Conservation (phyloP, 768 basidiomycete species). For the Galerina sulciceps region DNA sequence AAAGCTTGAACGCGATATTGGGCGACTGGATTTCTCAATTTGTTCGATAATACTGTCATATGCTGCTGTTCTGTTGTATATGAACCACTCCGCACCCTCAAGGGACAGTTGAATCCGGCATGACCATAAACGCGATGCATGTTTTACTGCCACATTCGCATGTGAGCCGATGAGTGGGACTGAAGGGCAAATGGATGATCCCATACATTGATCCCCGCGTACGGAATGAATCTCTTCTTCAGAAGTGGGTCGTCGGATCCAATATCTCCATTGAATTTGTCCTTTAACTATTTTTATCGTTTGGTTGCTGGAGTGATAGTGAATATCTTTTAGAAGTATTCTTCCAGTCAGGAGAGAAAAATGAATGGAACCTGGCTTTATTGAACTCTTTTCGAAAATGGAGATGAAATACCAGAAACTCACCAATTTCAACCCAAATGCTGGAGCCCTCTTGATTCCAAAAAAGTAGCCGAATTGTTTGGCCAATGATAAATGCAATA, state of each 20-base stretch:
- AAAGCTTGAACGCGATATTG: conserved; percentile 40
- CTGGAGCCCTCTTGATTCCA: conserved; percentile 83
- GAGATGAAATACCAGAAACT: conserved; percentile 17
- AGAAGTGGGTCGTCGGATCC: conserved; percentile 82
- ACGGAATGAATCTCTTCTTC: conserved; percentile 65
- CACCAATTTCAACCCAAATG: conserved; percentile 85
- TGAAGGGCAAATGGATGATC: neutral
- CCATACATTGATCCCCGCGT: conserved; percentile 60
- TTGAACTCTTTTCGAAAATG: conserved; percentile 6
- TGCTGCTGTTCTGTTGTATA: conserved; percentile 89
- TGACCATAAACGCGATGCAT: conserved; percentile 45
- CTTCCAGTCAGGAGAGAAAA: conserved; percentile 88
- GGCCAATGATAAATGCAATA: conserved; percentile 68
- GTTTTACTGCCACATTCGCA: conserved; percentile 31
- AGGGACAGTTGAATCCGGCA: conserved; percentile 83
- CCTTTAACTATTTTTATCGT: conserved; percentile 84
- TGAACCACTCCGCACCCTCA: conserved; percentile 90
- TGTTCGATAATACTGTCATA: conserved; percentile 87
- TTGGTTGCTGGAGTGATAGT: conserved; percentile 93
- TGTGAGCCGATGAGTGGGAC: neutral
- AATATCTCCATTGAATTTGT: conserved; percentile 92
- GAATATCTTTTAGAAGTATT: conserved; percentile 85
- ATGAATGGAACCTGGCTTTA: conserved; percentile 78
- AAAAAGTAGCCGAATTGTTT: conserved; percentile 67
- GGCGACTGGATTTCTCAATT: conserved; percentile 51